Percentiles rank a stretch among this genome's conserved stretches.
phyloP scores from a whole-genome alignment of 1,284 basidiomycete species.

The Moesziomyces parantarcticus region DNA sequence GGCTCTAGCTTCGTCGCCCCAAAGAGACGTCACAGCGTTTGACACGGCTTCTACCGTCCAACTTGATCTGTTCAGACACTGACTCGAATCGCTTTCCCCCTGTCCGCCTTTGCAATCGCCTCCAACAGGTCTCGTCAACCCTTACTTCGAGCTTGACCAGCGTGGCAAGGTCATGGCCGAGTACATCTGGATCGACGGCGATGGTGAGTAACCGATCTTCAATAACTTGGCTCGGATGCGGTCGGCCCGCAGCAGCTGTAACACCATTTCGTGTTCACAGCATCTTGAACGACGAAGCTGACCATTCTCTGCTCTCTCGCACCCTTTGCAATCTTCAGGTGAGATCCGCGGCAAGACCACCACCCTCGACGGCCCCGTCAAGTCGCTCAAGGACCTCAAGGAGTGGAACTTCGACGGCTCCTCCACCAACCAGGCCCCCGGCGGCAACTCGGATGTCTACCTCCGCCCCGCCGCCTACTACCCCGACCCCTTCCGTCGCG shows the following conservation, averaged over 20 bases:
- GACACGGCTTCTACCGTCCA: not conserved
- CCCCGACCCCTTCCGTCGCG: constrained; percentile 99
- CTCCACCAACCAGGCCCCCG: constrained; percentile 73
- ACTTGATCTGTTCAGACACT: constrained; percentile 1
- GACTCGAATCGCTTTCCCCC: not conserved
- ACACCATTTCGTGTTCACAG: not conserved
- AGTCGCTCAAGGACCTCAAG: constrained; percentile 77
- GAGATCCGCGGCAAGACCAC: constrained; percentile 67
- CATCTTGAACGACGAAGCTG: not conserved
- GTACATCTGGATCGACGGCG: constrained; percentile 70
- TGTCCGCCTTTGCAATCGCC: not conserved
- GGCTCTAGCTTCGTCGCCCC: too few relatives aligned
- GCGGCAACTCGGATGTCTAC: constrained; percentile 97
- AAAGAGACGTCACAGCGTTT: not conserved
- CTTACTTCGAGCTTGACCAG: constrained; percentile 62
- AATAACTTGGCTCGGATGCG: too few relatives aligned
- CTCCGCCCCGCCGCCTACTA: constrained; percentile 97
- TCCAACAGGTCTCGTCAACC: constrained; percentile 51
- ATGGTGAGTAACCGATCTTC: constrained; percentile 65
- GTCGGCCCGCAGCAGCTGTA: not conserved
- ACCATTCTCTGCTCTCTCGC: not conserved
- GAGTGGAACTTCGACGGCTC: constrained; percentile 98
- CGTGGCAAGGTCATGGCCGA: constrained; percentile 65
- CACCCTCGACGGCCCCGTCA: constrained; percentile 83
- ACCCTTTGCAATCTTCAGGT: constrained; percentile 10